Conservation (phyloP, 2,329 filamentous ascomycete genomes). For the Ophiocordyceps robertsii region DNA sequence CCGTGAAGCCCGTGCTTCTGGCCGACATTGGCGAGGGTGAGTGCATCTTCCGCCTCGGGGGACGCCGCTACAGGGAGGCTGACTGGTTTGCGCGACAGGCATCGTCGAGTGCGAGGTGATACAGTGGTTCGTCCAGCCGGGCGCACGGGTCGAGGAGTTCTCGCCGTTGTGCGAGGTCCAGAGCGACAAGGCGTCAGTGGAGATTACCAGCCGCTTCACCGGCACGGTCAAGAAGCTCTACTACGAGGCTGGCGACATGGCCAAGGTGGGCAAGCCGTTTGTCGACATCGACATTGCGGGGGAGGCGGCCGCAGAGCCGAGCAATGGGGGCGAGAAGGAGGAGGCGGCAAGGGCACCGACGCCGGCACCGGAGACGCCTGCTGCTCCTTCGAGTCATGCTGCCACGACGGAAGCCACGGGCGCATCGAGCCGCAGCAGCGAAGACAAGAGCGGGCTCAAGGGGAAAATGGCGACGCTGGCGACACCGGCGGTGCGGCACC, state of each 20-base stretch:
- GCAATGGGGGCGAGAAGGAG: conserved; percentile 17
- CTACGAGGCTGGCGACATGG: conserved; percentile 93
- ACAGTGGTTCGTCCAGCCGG: conserved; percentile 97
- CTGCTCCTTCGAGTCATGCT: background rate
- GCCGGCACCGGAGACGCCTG: background rate
- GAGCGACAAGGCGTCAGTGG: conserved; percentile 81
- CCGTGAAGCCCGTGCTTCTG: conserved; percentile 66
- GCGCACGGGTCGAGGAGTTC: conserved; percentile 92
- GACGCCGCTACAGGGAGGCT: conserved; percentile 1
- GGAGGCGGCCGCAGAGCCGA: conserved; percentile 39
- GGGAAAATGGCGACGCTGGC: conserved; percentile 64
- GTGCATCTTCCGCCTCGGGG: conserved; percentile 5
- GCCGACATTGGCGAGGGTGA: conserved; percentile 78
- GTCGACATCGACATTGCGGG: conserved; percentile 91
- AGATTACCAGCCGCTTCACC: conserved; percentile 93
- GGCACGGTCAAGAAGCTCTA: conserved; percentile 93
- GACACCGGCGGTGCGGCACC: conserved; percentile 81
- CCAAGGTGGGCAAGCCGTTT: conserved; percentile 84
- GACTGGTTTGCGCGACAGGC: conserved; percentile 35
- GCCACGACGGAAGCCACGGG: background rate
- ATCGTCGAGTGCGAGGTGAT: conserved; percentile 98
- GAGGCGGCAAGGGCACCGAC: conserved; percentile 8
- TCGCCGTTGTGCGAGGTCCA: conserved; percentile 96
- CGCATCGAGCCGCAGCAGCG: background rate
- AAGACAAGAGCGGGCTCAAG: conserved; percentile 17